Evolutionary conservation across 139 green algal genomes (phyloP), one percentile per base, ranked within the genome.

Genomic region (Micractinium sp.): DNA sequence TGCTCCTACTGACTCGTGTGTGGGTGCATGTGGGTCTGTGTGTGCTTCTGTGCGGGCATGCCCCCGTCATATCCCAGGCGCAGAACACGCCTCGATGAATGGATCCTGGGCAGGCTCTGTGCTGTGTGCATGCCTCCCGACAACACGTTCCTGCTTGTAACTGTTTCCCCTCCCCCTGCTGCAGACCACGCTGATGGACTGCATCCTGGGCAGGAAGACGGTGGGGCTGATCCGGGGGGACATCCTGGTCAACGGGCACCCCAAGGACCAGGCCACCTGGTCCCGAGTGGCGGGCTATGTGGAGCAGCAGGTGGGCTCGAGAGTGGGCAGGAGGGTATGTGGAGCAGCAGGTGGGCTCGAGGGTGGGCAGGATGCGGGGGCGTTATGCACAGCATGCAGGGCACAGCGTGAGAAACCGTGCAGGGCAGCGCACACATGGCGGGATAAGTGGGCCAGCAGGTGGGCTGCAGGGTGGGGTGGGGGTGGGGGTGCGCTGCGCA

Each of bases 151-250:
- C 74, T 53, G 12, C 1, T 22, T 33, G 3, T 41, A 5, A 41
- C 4, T 84, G 41, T 29, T 38, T 35, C 35, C 41, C n/a, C 3
- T 29, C 41, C 27, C 0, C 27, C 41, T 33, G 92, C 93, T 92
- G 61, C 96, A 97, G 93, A 97, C 94, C 2, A 97, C 95, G 15
- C 82, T 97, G 29, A 96, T 97, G 95, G 94, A 77, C 23, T 84
- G 77, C 60, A 92, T 98, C 19, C 93, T 94, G 27, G 94, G 95
- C 7, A 90, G 95, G 79, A 98, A 98, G 93, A 98, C 95, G 0
- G 89, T 94, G 73, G 96, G 96, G 31, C 35, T 92, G 5, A 94
- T 97, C 74, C 87, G 91, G 0, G 95, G 95, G 1, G 91, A 96
- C 47, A 96, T 97, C 80, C 90, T 95, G 14, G 91, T 94, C 31